Conservation (phyloP, 352 stramenopile species). For the Pythium sp. region DNA sequence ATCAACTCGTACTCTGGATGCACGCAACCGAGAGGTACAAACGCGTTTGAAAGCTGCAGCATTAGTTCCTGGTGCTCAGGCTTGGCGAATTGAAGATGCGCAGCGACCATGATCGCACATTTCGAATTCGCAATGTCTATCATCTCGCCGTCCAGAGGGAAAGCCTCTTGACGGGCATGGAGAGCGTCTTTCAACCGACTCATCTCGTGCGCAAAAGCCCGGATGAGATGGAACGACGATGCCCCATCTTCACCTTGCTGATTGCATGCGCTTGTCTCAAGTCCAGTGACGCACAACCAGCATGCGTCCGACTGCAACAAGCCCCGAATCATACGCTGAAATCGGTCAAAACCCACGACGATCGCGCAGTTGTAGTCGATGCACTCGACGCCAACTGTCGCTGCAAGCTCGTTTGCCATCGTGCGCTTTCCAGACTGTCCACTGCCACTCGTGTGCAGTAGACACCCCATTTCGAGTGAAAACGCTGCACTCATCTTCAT, state of each 20-base stretch:
- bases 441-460: constrained; percentile 34
- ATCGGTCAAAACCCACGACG: constrained; percentile 29
- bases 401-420: constrained; percentile 39
- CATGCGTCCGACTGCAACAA: constrained; percentile 35
- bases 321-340: constrained; percentile 38
- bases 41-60: constrained; percentile 36
- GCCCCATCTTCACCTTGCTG: neutral
- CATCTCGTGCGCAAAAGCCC: constrained; percentile 41
- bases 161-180: constrained; percentile 27
- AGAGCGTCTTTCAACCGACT: constrained; percentile 45
- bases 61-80: constrained; percentile 40
- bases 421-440: constrained; percentile 40
- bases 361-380: constrained; percentile 39
- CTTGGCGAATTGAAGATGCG: constrained; percentile 28
- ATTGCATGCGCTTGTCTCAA: constrained; percentile 21
- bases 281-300: constrained; percentile 41
- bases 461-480: constrained; percentile 44
- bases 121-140: constrained; percentile 37
- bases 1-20: constrained; percentile 30
- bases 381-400: constrained; percentile 41
- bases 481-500: constrained; percentile 55
- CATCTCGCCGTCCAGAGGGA: constrained; percentile 31
- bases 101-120: constrained; percentile 35
- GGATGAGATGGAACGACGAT: constrained; percentile 22
- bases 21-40: constrained; percentile 41